phyloP scores from a whole-genome alignment of 495 filamentous ascomycete species.

The Cenococcum geophilum region DNA sequence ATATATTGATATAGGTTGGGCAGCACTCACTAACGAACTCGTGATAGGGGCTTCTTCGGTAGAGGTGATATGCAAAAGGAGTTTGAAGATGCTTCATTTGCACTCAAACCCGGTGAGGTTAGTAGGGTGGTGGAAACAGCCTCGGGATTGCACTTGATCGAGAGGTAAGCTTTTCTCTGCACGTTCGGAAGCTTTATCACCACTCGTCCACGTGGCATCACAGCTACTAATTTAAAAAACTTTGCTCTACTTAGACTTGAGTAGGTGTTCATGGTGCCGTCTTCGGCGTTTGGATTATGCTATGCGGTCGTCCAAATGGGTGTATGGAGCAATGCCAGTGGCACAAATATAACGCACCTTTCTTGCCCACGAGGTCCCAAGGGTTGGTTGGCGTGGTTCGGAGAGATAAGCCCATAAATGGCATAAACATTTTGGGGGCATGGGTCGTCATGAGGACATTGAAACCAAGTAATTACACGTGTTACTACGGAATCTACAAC shows the following conservation, averaged over 20 bases:
- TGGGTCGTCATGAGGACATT: neutral
- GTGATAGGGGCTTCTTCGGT: conserved; percentile 75
- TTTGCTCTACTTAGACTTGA: neutral
- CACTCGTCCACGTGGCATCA: neutral
- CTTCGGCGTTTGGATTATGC: conserved; percentile 1
- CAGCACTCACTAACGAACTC: conserved; percentile 6
- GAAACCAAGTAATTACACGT: neutral
- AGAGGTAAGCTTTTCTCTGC: conserved; percentile 56
- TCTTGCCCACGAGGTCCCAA: neutral
- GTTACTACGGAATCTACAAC: neutral
- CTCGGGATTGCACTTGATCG: conserved; percentile 92
- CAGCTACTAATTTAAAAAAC: neutral
- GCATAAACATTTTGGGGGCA: neutral
- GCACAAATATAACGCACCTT: conserved; percentile 4
- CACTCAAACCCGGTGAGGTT: conserved; percentile 74
- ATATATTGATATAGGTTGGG: conserved; percentile 13
- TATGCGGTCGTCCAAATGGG: conserved; percentile 3
- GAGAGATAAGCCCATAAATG: conserved; percentile 2
- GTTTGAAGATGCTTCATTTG: conserved; percentile 93
- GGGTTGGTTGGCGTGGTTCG: conserved; percentile 7
- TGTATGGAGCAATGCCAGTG: neutral
- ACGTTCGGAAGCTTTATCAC: neutral
- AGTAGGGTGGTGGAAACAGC: conserved; percentile 82
- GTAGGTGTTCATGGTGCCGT: neutral
- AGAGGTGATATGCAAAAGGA: conserved; percentile 97